These are phyloP conservation scores for Cladosporium sp. DNA, from an alignment of 2,329 filamentous ascomycete genomes.

Conservation along the genomic window DNA sequence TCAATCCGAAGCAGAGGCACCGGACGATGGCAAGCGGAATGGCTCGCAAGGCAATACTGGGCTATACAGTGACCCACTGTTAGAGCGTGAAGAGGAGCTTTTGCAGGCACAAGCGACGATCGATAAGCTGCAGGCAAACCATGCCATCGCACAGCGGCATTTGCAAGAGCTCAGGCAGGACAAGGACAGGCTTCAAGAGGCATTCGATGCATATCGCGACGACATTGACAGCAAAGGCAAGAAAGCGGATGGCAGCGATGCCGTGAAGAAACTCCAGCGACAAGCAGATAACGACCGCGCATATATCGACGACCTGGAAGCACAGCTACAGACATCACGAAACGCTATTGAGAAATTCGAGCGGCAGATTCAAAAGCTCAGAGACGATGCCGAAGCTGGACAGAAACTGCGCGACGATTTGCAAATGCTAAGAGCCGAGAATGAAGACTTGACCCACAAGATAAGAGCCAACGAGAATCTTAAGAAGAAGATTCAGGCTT, in stretches of 20 bases:
- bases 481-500: conserved; percentile 49
- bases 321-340: conserved; percentile 42
- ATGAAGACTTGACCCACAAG: conserved; percentile 47
- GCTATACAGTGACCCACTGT: conserved; percentile 38
- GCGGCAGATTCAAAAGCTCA: conserved; percentile 41
- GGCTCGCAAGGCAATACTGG: conserved; percentile 19
- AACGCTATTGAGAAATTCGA: conserved; percentile 44
- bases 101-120: conserved; percentile 47
- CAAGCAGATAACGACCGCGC: conserved; percentile 44
- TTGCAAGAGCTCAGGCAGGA: conserved; percentile 38
- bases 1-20: conserved; percentile 27
- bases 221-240: conserved; percentile 41
- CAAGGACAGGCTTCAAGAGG: conserved; percentile 44
- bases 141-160: conserved; percentile 39
- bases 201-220: conserved; percentile 43
- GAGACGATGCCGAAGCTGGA: conserved; percentile 40
- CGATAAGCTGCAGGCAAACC: conserved; percentile 38
- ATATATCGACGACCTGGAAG: conserved; percentile 48
- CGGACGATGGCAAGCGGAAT: conserved; percentile 18
- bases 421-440: conserved; percentile 46
- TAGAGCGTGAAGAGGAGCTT: conserved; percentile 48
- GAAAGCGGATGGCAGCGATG: conserved; percentile 37
- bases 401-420: conserved; percentile 49
- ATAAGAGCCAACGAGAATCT: conserved; percentile 50
- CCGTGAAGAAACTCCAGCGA: conserved; percentile 39